Base-by-base conservation (phyloP, 1,139 yeast species). In the Dujonia santamariae region DNA sequence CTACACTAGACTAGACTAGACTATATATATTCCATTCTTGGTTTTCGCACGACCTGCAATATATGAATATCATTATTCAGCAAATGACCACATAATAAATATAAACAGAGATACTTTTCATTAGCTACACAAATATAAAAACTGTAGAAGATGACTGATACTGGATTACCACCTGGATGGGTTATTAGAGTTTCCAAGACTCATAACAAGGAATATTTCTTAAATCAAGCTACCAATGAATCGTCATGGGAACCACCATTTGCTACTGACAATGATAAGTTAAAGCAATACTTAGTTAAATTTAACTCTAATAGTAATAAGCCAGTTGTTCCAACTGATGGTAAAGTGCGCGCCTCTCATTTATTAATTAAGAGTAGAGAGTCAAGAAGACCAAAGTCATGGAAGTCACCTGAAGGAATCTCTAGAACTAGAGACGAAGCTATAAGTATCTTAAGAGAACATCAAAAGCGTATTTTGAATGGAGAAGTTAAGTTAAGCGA, bases 201-300 rank as follows among this genome's bases (percentile, higher is more conserved):
- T 9, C 88, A 87, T 51, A 78, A 85, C 50, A 74, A 86, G 47
- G 96, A 92, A 41, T 92, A 92, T 62, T 92, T 69, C 59, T 79
- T 75, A 59, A 79, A 87, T 50, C 78, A 80, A 24, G 71, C 73
- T 27, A 78, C 90, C 3, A 72, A 78, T 34, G 82, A 82, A 50
- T 84, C 96, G 0, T 72, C 80, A 25, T 92, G 98, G 98, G 94
- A 84, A 40, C 84, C 96, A 3, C 98, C 98, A 6, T 76, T 68
- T 36, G 96, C 92, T 7, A 80, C 95, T 3, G 86, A 92, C 49
- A 57, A 73, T 14, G 78, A 61, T 2, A 67, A 70, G 45, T 67
- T 92, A 39, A 69, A 75, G 33, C 64, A 62, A 12, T 86, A 85
- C 59, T 59, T 84, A 45, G 48, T 56, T 19, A 59, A 60, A 38